Conservation (phyloP, 805 yeast genomes). For the Alloascoidea africana region DNA sequence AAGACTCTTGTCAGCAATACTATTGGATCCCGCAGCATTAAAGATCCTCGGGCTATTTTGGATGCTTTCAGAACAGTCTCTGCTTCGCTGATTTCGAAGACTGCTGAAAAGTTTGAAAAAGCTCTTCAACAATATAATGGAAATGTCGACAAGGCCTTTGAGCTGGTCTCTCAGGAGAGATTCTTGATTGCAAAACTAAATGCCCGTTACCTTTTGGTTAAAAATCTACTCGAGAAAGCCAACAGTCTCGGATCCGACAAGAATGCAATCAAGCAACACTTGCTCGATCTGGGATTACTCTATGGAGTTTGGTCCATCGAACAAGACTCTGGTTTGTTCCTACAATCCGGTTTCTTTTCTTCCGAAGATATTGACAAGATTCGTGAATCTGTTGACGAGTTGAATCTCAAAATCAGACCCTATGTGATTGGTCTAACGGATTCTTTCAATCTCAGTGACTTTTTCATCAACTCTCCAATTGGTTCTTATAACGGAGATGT, state of each 20-base stretch:
- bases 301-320: conserved; percentile 58
- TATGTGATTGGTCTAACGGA: conserved; percentile 72
- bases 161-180: conserved; percentile 22
- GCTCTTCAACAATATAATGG: conserved; percentile 12
- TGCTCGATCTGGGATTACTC: conserved; percentile 40
- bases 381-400: conserved; percentile 25
- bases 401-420: conserved; percentile 40
- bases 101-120: conserved; percentile 15
- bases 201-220: conserved; percentile 20
- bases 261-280: conserved; percentile 29
- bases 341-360: conserved; percentile 43
- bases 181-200: conserved; percentile 24
- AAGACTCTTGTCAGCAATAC: conserved; percentile 7
- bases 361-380: conserved; percentile 29
- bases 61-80: conserved; percentile 23
- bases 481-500: conserved; percentile 76
- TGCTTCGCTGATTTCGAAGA: conserved; percentile 17
- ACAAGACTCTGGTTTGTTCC: conserved; percentile 53
- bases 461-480: conserved; percentile 65
- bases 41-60: conserved; percentile 14
- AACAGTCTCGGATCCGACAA: conserved; percentile 15
- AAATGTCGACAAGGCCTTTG: conserved; percentile 19
- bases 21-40: conserved; percentile 12
- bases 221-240: conserved; percentile 20
- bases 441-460: conserved; percentile 70